A percentile compares a stretch with the other conserved stretches of the same genome.
These are phyloP conservation scores for Coleophoma cylindrospora DNA, from an alignment of 2,329 filamentous ascomycete species.

Conservation along the genomic window DNA sequence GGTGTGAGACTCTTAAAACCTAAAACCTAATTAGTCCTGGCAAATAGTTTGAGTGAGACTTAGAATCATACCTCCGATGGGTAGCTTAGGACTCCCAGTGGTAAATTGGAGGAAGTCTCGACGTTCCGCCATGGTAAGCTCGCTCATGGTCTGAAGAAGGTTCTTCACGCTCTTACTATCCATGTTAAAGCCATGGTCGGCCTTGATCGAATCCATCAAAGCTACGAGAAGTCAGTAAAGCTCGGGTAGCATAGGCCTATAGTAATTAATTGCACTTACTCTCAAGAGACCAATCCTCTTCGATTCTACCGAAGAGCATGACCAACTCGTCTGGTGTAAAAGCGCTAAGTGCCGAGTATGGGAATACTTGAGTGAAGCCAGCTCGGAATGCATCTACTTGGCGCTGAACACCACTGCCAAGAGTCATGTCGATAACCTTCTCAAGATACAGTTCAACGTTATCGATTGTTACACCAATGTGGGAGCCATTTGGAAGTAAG, in stretches of 20 bases:
- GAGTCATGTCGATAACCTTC: constrained; percentile 83
- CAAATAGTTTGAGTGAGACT: not conserved
- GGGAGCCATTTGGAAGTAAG: constrained; percentile 67
- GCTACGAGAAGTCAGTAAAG: constrained; percentile 43
- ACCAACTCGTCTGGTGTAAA: constrained; percentile 96
- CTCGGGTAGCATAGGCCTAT: constrained; percentile 15
- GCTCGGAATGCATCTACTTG: constrained; percentile 88
- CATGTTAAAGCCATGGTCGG: constrained; percentile 97
- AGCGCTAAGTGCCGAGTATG: constrained; percentile 83
- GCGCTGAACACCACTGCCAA: constrained; percentile 79
- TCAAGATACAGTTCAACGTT: constrained; percentile 90
- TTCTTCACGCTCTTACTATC: constrained; percentile 96
- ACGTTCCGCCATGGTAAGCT: constrained; percentile 67
- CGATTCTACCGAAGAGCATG: constrained; percentile 84
- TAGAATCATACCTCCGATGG: constrained; percentile 77
- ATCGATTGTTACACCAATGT: constrained; percentile 75
- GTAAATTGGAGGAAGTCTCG: constrained; percentile 97
- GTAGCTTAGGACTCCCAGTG: constrained; percentile 94
- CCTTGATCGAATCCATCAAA: constrained; percentile 96
- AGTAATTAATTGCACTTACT: constrained; percentile 54
- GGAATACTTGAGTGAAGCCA: constrained; percentile 95
- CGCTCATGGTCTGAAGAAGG: constrained; percentile 89
- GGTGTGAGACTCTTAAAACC: constrained; percentile 96
- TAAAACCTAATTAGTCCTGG: constrained; percentile 37
- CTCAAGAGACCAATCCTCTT: constrained; percentile 97